phyloP scores from a whole-genome alignment of 2,329 filamentous ascomycete genomes.

The Fusarium chaquense region DNA sequence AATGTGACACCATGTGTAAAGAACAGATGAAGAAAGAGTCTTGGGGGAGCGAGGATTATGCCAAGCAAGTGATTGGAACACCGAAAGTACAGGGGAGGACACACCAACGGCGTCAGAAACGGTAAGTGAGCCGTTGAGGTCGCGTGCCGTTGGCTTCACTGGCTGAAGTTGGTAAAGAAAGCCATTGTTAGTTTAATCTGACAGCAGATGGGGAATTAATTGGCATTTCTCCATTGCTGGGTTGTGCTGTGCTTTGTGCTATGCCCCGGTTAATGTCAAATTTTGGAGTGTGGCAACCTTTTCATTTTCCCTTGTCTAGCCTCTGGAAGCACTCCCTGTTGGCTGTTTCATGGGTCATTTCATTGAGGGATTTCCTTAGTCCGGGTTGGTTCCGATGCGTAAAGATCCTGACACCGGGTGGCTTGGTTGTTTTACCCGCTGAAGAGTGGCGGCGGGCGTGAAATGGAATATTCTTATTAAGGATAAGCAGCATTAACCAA shows the following conservation, averaged over 20 bases:
- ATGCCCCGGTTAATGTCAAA: conserved; percentile 1
- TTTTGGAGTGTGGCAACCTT: conserved; percentile 2
- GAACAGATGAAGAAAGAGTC: neutral
- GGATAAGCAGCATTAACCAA: too few relatives aligned
- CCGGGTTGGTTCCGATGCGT: neutral
- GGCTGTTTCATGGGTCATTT: neutral
- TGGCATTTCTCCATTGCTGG: neutral
- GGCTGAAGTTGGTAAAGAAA: neutral
- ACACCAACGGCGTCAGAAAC: conserved; percentile 1
- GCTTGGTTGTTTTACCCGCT: conserved; percentile 8
- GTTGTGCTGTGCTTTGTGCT: neutral
- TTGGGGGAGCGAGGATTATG: neutral
- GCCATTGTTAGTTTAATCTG: neutral
- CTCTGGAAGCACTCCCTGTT: neutral
- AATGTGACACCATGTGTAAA: neutral
- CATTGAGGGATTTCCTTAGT: neutral
- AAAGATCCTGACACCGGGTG: conserved; percentile 9
- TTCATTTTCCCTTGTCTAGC: conserved; percentile 5
- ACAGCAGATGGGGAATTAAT: neutral
- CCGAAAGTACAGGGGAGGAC: conserved; percentile 15
- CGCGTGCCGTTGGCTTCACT: neutral
- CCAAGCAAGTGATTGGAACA: conserved; percentile 19
- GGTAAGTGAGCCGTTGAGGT: conserved; percentile 4
- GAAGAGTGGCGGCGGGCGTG: conserved; percentile 4
- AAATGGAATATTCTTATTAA: neutral